These are phyloP conservation scores for Neocatenulostroma microsporum DNA, from an alignment of 2,329 filamentous ascomycete genomes.

Conservation along the genomic window DNA sequence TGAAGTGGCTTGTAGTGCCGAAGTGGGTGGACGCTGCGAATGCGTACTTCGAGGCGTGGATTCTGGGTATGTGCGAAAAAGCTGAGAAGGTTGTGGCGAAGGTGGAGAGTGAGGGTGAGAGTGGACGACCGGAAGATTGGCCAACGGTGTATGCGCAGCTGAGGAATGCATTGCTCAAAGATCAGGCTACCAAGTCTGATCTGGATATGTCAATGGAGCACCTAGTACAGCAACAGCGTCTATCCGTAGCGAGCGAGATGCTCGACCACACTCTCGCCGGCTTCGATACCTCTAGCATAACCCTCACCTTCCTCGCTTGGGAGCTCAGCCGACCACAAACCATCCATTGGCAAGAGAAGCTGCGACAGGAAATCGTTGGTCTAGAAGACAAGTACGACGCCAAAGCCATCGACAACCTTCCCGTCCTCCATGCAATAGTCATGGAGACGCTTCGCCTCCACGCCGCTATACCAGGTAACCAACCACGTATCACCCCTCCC, in stretches of 20 bases:
- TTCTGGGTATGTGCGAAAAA: neutral
- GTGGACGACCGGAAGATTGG: slow-evolving; percentile 18
- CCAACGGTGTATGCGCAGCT: slow-evolving; percentile 51
- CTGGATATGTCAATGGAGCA: slow-evolving; percentile 6
- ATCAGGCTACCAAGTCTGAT: slow-evolving; percentile 20
- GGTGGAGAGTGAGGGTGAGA: slow-evolving; percentile 41
- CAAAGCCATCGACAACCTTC: slow-evolving; percentile 36
- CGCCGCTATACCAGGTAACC: slow-evolving; percentile 50
- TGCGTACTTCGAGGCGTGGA: neutral
- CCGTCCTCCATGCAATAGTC: slow-evolving; percentile 49
- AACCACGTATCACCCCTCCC: slow-evolving; percentile 45
- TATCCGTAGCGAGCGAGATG: slow-evolving; percentile 61
- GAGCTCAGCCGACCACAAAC: slow-evolving; percentile 36
- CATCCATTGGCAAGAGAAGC: slow-evolving; percentile 26
- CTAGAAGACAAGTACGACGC: slow-evolving; percentile 5
- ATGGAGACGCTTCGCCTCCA: slow-evolving; percentile 53
- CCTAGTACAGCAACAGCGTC: slow-evolving; percentile 21
- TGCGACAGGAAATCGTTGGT: slow-evolving; percentile 34
- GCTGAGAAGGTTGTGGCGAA: slow-evolving; percentile 50
- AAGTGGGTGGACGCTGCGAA: neutral
- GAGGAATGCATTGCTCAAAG: slow-evolving; percentile 14
- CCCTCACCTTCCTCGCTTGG: slow-evolving; percentile 57
- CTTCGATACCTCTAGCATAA: slow-evolving; percentile 68
- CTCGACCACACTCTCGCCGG: slow-evolving; percentile 70
- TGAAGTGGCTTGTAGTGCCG: slow-evolving; percentile 1